Percentiles rank a stretch among this genome's conserved stretches.
Conservation (phyloP, 2,329 filamentous ascomycete genomes). For the Lithohypha guttulata region DNA sequence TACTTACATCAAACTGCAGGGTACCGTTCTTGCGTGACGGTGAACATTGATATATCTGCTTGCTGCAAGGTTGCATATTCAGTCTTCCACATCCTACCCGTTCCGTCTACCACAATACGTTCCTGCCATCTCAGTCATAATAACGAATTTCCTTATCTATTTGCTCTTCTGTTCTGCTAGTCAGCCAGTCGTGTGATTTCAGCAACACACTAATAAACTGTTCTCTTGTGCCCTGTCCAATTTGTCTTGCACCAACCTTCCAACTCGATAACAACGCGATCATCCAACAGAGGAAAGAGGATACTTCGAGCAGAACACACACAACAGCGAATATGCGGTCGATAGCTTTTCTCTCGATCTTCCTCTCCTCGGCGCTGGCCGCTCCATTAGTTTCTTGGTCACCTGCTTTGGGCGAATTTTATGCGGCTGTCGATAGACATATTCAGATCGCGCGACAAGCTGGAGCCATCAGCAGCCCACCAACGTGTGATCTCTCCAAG, state of each 20-base stretch:
- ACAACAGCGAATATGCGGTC: constrained; percentile 1
- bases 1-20: constrained; percentile 9
- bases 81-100: constrained; percentile 4
- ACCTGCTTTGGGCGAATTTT: constrained; percentile 31
- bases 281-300: not conserved
- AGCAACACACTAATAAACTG: constrained; percentile 6
- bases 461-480: constrained; percentile 14
- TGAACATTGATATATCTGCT: constrained; percentile 2
- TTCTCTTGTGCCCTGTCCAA: not conserved
- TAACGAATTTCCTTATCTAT: constrained; percentile 13
- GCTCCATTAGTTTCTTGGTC: constrained; percentile 29
- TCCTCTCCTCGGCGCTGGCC: constrained; percentile 25
- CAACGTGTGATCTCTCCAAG: constrained; percentile 27
- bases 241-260: no score
- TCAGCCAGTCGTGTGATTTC: not conserved
- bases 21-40: constrained; percentile 1
- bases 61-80: constrained; percentile 11
- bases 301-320: not conserved
- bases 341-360: not conserved
- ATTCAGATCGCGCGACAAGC: constrained; percentile 24
- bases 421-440: constrained; percentile 30
- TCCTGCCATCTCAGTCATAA: constrained; percentile 10
- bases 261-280: no score
- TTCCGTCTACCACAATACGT: no score
- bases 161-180: constrained; percentile 5